Evolutionary conservation across 306 rosid genomes (phyloP).

Genomic region (Vigna nakashimae): DNA sequence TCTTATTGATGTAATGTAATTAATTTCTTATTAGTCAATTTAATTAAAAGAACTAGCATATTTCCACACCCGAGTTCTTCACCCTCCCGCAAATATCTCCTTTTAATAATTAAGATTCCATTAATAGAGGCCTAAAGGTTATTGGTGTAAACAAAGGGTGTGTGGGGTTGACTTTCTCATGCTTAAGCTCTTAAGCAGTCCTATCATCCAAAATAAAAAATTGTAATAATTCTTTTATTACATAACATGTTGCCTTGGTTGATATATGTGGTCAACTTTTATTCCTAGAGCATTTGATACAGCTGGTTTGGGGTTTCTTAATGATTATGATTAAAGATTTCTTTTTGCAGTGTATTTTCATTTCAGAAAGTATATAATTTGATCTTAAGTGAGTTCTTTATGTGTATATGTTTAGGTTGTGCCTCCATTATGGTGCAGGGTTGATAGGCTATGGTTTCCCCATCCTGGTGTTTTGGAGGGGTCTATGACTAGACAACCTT

Average conservation of each 20-base stretch:
- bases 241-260: conserved; percentile 26
- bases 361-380: conserved; percentile 39
- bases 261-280: conserved; percentile 23
- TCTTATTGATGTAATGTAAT: neutral
- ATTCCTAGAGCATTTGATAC: conserved; percentile 22
- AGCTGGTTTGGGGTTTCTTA: conserved; percentile 16
- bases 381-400: conserved; percentile 39
- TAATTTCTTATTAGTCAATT: neutral
- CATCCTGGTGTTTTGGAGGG: conserved; percentile 97
- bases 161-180: conserved; percentile 3
- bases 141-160: neutral
- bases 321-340: conserved; percentile 8
- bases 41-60: conserved; percentile 7
- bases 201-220: conserved; percentile 8
- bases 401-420: conserved; percentile 69
- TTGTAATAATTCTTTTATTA: neutral
- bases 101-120: neutral
- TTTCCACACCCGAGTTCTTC: conserved; percentile 3
- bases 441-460: conserved; percentile 97
- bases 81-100: neutral
- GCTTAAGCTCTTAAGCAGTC: conserved; percentile 13
- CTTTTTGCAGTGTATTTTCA: conserved; percentile 39
- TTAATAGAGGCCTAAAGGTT: neutral
- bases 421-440: conserved; percentile 99
- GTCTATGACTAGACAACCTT: conserved; percentile 91